Percentiles rank a stretch among this genome's conserved stretches.
phyloP scores from a whole-genome alignment of 2,329 filamentous ascomycete genomes.

The Monosporascus sp. region DNA sequence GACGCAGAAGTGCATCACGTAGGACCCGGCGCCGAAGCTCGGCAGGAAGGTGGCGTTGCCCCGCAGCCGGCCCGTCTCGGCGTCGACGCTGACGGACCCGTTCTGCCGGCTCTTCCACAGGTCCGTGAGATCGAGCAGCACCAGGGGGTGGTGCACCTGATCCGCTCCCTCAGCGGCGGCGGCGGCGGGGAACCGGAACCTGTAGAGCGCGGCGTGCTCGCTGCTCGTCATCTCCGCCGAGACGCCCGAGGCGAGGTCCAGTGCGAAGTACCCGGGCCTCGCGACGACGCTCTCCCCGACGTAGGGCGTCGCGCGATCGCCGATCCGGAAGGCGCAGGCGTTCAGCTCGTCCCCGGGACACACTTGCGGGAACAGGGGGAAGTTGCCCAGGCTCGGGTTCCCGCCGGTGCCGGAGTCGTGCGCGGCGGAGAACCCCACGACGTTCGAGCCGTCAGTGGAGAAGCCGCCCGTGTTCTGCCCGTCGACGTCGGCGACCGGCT shows the following conservation, averaged over 20 bases:
- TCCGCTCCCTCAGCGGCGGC: background rate
- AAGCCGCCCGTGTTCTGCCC: constrained; percentile 41
- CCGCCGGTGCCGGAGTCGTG: constrained; percentile 42
- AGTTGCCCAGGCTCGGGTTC: constrained; percentile 40
- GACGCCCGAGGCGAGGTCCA: constrained; percentile 49
- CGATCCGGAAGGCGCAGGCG: constrained; percentile 48
- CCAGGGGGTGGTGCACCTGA: constrained; percentile 36
- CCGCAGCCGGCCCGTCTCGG: constrained; percentile 45
- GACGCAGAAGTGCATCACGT: constrained; percentile 54
- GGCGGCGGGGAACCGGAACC: constrained; percentile 50
- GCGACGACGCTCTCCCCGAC: constrained; percentile 40
- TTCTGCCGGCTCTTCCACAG: constrained; percentile 46
- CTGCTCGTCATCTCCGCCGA: constrained; percentile 55
- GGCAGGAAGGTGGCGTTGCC: constrained; percentile 55
- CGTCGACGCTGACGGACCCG: constrained; percentile 44
- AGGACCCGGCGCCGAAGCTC: constrained; percentile 56
- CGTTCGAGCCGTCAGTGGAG: constrained; percentile 38
- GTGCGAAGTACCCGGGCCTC: constrained; percentile 51
- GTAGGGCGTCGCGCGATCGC: constrained; percentile 36
- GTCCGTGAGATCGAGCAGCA: constrained; percentile 57
- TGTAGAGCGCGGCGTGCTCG: constrained; percentile 57
- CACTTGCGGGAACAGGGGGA: constrained; percentile 39
- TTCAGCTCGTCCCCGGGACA: constrained; percentile 45
- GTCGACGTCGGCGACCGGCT: constrained; percentile 49
- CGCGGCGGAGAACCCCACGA: constrained; percentile 46